Base-by-base conservation (phyloP, 371 early-diverging fungal genomes). In the Rhizopus microsporus region DNA sequence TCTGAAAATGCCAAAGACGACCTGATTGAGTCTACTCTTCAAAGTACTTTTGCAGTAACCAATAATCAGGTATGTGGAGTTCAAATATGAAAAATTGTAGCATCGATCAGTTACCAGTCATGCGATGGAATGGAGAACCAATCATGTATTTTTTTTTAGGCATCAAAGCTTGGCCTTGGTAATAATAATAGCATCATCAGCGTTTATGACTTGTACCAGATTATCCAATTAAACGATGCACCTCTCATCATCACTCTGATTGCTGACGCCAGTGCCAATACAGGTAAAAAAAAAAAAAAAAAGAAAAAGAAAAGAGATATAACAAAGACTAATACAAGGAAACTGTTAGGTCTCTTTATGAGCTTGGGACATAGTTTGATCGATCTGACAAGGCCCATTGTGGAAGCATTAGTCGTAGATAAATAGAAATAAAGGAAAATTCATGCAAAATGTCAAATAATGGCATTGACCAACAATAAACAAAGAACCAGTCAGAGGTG, bases 161-260 rank as follows among this genome's bases (percentile, higher is more conserved):
- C 84, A 8, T 84, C 83, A 15, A 87, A 85, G 59, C 76, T 87
- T 13, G 87, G 87, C 34, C 62, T 87, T 62, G 74, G 75, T 56
- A 77, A 74, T 54, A 85, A 87, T 63, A 78, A 81, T 62, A 77
- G 75, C 40, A 84, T 87, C 31, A 75, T 87, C 4, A 81, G 82
- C 48, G 67, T 82, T 10, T 87, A 75, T 60, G 81, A 74, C 42
- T 48, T 75, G 29, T 82, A 82, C 67, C 87, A 87, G 63, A 59
- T 87, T 7, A 78, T 87, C 29, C 87, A 87, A 57, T 69, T 82
- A 56, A 81, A 84, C 48, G 78, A 81, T 40, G 51, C 72, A 29
- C 83, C 87, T 15, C 69, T 87, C 15, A 75, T 84, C 15, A 80
- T 84, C 44, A 84, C 84, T 0, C 63, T 87, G 44, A 72, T 87